Evolutionary conservation across 805 yeast genomes (phyloP).

Genomic region (Martiniozyma abietophila): DNA sequence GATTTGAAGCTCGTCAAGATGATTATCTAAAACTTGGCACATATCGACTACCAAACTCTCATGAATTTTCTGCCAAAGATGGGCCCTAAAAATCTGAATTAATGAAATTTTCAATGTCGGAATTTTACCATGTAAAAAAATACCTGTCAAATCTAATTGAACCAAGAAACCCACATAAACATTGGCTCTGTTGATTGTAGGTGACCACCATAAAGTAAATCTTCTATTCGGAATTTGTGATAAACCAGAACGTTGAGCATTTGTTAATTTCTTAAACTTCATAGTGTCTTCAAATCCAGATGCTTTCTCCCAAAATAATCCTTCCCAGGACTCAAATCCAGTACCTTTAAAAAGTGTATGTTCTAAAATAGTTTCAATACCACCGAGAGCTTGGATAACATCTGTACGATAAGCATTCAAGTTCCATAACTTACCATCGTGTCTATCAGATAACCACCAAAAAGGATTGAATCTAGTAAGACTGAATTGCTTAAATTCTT

Average conservation of each 20-base stretch:
- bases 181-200: slow-evolving; percentile 95
- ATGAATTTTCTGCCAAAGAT: slow-evolving; percentile 97
- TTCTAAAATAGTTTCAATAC: slow-evolving; percentile 90
- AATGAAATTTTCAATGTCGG: slow-evolving; percentile 94
- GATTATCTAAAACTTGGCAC: slow-evolving; percentile 85
- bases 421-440: slow-evolving; percentile 96
- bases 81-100: slow-evolving; percentile 95
- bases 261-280: slow-evolving; percentile 89
- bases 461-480: slow-evolving; percentile 73
- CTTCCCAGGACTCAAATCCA: slow-evolving; percentile 98
- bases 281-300: slow-evolving; percentile 95
- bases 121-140: slow-evolving; percentile 93
- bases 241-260: slow-evolving; percentile 95
- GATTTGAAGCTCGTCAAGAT: slow-evolving; percentile 71
- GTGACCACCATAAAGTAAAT: slow-evolving; percentile 99
- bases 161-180: slow-evolving; percentile 97
- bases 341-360: slow-evolving; percentile 95
- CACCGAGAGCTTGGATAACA: slow-evolving; percentile 95
- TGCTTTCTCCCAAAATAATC: slow-evolving; percentile 96
- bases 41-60: slow-evolving; percentile 90
- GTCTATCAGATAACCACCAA: slow-evolving; percentile 94
- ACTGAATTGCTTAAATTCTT: slow-evolving; percentile 67
- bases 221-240: slow-evolving; percentile 97
- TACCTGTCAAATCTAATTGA: slow-evolving; percentile 93
- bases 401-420: slow-evolving; percentile 87